Conservation (phyloP, 352 stramenopile genomes). For the Pythium oligandrum region DNA sequence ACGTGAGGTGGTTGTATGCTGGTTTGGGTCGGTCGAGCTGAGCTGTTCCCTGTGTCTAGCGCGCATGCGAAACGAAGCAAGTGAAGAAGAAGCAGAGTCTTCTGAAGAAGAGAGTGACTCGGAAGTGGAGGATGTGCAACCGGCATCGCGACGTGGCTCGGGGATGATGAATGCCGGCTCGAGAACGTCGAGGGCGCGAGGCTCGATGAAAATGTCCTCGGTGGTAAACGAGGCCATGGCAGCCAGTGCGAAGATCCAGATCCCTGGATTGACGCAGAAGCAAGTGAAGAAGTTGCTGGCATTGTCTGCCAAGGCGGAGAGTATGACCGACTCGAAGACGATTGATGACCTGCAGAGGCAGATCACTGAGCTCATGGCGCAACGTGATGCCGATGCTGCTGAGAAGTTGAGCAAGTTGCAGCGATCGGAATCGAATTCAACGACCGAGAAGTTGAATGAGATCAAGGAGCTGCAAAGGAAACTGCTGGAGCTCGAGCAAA, state of each 20-base stretch:
- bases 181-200: conserved; percentile 10
- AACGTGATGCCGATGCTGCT: conserved; percentile 18
- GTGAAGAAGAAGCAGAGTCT: conserved; percentile 43
- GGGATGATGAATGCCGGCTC: neutral
- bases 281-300: conserved; percentile 71
- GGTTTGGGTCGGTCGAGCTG: neutral
- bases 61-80: conserved; percentile 58
- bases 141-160: conserved; percentile 3
- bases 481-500: conserved; percentile 66
- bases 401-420: conserved; percentile 18
- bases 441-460: conserved; percentile 57
- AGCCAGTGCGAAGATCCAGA: conserved; percentile 20
- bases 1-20: neutral
- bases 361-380: conserved; percentile 66
- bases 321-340: conserved; percentile 33
- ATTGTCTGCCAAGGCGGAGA: conserved; percentile 51
- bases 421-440: conserved; percentile 27
- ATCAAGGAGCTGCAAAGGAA: conserved; percentile 76
- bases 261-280: conserved; percentile 48
- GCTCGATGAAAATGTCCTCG: conserved; percentile 13
- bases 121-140: conserved; percentile 51
- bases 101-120: conserved; percentile 73
- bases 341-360: conserved; percentile 69
- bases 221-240: neutral
- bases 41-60: conserved; percentile 13